Percentiles rank a stretch among this genome's conserved stretches.
Evolutionary conservation across 208 protist species (phyloP).

Genomic region (Trichomonas tenax): DNA sequence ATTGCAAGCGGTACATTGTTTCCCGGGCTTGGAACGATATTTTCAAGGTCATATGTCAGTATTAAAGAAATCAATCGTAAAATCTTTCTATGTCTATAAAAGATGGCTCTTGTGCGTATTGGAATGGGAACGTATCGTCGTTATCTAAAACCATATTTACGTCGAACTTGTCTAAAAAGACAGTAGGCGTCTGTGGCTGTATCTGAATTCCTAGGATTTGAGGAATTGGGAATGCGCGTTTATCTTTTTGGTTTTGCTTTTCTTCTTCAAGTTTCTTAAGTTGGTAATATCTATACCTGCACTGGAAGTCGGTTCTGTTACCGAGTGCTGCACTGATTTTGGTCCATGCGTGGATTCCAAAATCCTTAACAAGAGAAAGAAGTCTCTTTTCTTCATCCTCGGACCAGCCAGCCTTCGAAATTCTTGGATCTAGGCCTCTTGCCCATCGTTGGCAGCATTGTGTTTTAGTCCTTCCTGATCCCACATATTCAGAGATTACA

Average conservation of each 20-base stretch:
- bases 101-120: not conserved
- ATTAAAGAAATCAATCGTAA: not conserved
- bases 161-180: not conserved
- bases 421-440: not conserved
- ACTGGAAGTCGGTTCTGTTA: not conserved
- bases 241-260: not conserved
- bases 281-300: not conserved
- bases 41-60: too few relatives aligned
- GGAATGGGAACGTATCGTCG: not conserved
- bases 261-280: not conserved
- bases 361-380: not conserved
- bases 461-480: not conserved
- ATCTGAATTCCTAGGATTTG: not conserved
- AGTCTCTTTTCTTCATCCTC: not conserved
- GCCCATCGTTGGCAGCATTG: not conserved
- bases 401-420: not conserved
- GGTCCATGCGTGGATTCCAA: not conserved
- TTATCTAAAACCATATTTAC: not conserved
- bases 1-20: too few relatives aligned
- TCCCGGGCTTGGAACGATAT: too few relatives aligned
- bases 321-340: not conserved
- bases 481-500: not conserved
- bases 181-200: not conserved
- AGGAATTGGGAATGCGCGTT: not conserved
- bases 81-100: not conserved